Base-by-base conservation (phyloP, 108 stramenopile genomes). In the Nannochloropsis gaditana region DNA sequence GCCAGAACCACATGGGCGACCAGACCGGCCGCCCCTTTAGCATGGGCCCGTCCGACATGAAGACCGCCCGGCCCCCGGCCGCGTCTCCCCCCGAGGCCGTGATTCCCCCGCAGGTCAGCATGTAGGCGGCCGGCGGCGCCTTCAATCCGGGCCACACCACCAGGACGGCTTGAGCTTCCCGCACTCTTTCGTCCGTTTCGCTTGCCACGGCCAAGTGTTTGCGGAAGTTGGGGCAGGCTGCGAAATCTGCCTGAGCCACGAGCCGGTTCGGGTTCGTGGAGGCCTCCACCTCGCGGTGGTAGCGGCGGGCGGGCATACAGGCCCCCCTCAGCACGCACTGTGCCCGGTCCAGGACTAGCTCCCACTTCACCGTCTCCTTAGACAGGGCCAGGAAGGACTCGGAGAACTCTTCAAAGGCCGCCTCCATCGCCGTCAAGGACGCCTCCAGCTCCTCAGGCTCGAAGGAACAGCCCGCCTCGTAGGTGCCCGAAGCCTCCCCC, bases 1-100 rank as follows among this genome's bases (percentile, higher is more conserved):
- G 59, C 59, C 59, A 73, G 59, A 73, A n/a, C 59, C 59, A 73
- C 59, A 73, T 73, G 59, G 59, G 6, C 8, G 59, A 73, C 59
- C 59, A 73, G 19, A 73, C 6, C 59, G 59, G 59, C 8, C 59
- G 59, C 59, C 59, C 59, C 59, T 15, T 73, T n/a, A 73, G 59
- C 59, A 73, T 73, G 19, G 59, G 59, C 59, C 59, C 59, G 59
- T 73, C 59, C 59, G 59, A 73, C 59, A 73, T 73, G 59, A 73
- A 73, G 5, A 73, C 59, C n/a, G 59, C 59, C n/a, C 59, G 59
- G 2, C 59, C 59, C n/a, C 59, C 59, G 19, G 59, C 59, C n/a
- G 59, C n/a, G 19, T n/a, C 59, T 15, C 59, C 59, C n/a, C 59
- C 59, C 19, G 4, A 73, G 59, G 59, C 19, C 19, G 59, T 73